phyloP scores from a whole-genome alignment of 768 basidiomycete genomes.

The Mrakia frigida region DNA sequence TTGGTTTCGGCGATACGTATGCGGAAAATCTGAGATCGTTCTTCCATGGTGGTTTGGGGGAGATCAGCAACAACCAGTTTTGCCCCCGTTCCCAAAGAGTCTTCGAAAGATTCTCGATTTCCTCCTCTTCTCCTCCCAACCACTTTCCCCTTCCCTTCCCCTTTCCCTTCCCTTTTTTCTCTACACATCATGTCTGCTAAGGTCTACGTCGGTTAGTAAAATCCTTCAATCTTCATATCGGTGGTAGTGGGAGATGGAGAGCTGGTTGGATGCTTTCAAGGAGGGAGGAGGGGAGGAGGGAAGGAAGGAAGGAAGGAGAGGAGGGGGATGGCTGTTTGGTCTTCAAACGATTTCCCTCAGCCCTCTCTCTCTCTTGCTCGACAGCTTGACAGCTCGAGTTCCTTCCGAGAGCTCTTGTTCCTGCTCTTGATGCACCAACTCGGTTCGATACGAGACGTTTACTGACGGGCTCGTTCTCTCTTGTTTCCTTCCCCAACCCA shows the following conservation, averaged over 20 bases:
- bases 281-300: neutral
- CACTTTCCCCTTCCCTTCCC: constrained; percentile 3
- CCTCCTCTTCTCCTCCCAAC: neutral
- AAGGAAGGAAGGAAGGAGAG: neutral
- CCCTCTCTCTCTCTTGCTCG: neutral
- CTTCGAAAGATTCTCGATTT: neutral
- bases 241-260: neutral
- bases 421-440: neutral
- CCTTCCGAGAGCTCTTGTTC: neutral
- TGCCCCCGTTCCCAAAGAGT: too few species aligned
- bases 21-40: too few species aligned
- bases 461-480: neutral
- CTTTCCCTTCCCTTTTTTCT: neutral
- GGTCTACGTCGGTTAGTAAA: constrained; percentile 44
- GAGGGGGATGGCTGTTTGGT: too few species aligned
- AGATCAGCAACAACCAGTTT: too few species aligned
- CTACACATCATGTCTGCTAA: constrained; percentile 39
- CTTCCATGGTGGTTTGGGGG: too few species aligned
- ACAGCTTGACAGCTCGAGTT: neutral
- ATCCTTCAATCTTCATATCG: neutral
- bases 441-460: neutral
- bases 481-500: neutral
- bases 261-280: neutral
- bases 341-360: neutral
- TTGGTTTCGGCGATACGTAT: too few species aligned